Base-by-base conservation (phyloP, 2,329 filamentous ascomycete genomes). In the Metarhizium anisopliae region DNA sequence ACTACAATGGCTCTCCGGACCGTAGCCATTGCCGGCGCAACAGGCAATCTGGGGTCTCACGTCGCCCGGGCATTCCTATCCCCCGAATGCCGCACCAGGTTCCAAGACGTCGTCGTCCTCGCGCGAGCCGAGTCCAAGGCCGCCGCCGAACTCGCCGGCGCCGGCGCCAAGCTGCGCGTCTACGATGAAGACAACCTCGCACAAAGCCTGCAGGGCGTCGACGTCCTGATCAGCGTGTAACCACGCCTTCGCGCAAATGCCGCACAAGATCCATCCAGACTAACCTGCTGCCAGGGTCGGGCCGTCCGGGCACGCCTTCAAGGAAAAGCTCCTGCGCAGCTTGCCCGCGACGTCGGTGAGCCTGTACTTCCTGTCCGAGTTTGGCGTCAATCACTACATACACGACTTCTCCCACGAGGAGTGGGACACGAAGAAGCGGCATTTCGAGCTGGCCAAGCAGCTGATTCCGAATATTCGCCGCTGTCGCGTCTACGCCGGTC, bases 301-400 rank as follows among this genome's bases (percentile, higher is more conserved):
- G 32, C 32, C 32, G 32, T 35, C 32, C 0, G 32, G 32, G 10
- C 32, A 68, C 40, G 51, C 52, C 11, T 64, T 70, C 55, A 67
- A 66, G 52, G 66, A 68, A 29, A 61, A 59, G 16, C 59, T 69
- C 35, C 58, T 64, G 25, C 57, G 56, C 10, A 57, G 59, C 2
- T 51, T 70, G 0, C 63, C 66, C 2, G 20, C 54, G 25, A 63
- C 68, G 0, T 50, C 59, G 0, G 56, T 71, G 32, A 63, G 62
- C 56, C 54, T 71, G 6, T 72, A 72, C 57, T 63, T 71, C 50
- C 66, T 66, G 11, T 71, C 70, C 4, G 69, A 71, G 32, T 71
- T 71, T 52, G 70, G 70, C 13, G 69, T 71, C 43, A 65, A 72
- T 55, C 69, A 72, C 54, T 68, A 68, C 50, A 50, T 68, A 18